Conservation (phyloP, 192 early-diverging fungal species). For the Podila epicladia region DNA sequence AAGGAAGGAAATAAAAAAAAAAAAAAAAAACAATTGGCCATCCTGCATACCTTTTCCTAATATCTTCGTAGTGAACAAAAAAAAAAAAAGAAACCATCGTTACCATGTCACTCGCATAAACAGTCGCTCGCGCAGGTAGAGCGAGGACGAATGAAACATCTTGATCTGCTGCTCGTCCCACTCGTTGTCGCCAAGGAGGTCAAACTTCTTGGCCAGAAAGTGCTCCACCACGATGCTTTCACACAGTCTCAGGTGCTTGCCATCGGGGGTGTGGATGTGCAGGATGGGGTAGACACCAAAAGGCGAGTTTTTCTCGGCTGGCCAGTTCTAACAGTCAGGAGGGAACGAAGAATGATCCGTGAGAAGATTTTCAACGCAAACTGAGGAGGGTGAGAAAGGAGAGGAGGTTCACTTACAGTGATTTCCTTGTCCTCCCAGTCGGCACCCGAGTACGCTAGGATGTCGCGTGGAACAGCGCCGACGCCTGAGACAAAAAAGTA, state of each 20-base stretch:
- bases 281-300: conserved; percentile 32
- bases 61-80: neutral
- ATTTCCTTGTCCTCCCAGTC: conserved; percentile 21
- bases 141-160: conserved; percentile 23
- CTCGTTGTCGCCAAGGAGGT: conserved; percentile 35
- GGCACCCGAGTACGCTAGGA: conserved; percentile 21
- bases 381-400: neutral
- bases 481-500: conserved; percentile 16
- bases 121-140: conserved; percentile 28
- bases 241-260: conserved; percentile 5
- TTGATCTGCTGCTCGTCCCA: conserved; percentile 43
- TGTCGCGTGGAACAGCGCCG: conserved; percentile 22
- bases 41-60: neutral
- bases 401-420: conserved; percentile 5
- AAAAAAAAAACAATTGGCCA: neutral
- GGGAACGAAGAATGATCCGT: neutral
- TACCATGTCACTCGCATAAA: conserved; percentile 30
- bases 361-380: neutral
- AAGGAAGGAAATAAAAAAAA: neutral
- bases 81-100: neutral
- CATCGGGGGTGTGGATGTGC: conserved; percentile 27
- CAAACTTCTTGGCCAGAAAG: conserved; percentile 35
- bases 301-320: conserved; percentile 8
- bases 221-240: conserved; percentile 25
- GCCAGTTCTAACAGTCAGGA: conserved; percentile 18